phyloP scores from a whole-genome alignment of 2,329 filamentous ascomycete genomes.

The Zymoseptoria brevis region DNA sequence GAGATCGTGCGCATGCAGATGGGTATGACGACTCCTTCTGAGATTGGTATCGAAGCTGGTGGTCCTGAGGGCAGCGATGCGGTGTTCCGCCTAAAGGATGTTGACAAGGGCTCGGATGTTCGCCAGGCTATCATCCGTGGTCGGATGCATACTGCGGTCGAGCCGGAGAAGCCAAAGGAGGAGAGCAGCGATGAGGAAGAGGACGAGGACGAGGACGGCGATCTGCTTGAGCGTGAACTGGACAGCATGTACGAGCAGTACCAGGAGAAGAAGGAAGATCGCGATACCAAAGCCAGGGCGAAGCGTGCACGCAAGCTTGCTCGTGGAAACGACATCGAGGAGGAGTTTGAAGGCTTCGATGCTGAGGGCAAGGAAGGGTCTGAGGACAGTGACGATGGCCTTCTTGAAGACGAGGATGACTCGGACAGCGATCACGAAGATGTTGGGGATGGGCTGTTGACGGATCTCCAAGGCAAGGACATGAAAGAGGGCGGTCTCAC shows the following conservation, averaged over 20 bases:
- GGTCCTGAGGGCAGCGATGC: conserved; percentile 58
- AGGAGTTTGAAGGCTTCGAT: conserved; percentile 79
- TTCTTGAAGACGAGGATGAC: conserved; percentile 51
- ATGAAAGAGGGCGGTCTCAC: conserved; percentile 55
- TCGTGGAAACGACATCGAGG: conserved; percentile 54
- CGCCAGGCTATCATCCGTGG: conserved; percentile 61
- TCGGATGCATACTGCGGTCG: conserved; percentile 63
- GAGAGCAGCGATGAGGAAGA: conserved; percentile 44
- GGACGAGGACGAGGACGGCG: conserved; percentile 74
- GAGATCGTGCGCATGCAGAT: conserved; percentile 96
- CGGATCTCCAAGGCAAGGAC: conserved; percentile 49
- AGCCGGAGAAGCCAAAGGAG: conserved; percentile 38
- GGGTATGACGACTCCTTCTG: conserved; percentile 91
- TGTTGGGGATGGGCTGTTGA: conserved; percentile 42
- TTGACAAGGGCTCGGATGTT: conserved; percentile 67
- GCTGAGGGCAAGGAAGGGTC: conserved; percentile 50
- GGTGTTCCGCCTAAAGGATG: conserved; percentile 77
- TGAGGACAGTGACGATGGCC: conserved; percentile 46
- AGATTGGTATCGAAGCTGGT: conserved; percentile 68
- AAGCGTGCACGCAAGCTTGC: conserved; percentile 74
- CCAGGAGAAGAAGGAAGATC: conserved; percentile 66
- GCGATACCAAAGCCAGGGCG: conserved; percentile 79
- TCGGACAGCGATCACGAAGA: conserved; percentile 48
- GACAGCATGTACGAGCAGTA: conserved; percentile 84
- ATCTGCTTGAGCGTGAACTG: conserved; percentile 74